Evolutionary conservation across 208 protist species (phyloP).

Genomic region (Trypanosoma theileri): DNA sequence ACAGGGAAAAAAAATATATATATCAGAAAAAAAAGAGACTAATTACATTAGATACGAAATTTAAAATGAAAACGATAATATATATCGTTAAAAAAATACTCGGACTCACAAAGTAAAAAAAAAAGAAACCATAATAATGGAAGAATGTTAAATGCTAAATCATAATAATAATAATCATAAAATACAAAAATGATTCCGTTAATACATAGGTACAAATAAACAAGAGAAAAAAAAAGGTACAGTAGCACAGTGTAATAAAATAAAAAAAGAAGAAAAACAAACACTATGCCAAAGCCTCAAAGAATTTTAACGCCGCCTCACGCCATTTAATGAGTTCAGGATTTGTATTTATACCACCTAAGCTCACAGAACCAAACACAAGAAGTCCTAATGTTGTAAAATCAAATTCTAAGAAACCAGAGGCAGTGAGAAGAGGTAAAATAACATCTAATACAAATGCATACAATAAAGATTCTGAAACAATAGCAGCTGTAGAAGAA

Average conservation of each 20-base stretch:
- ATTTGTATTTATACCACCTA: conserved; percentile 11
- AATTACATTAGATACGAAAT: neutral
- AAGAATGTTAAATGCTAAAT: conserved; percentile 3
- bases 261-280: conserved; percentile 20
- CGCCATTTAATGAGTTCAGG: conserved; percentile 42
- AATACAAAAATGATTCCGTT: too few species aligned
- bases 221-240: conserved; percentile 8
- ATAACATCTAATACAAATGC: conserved; percentile 66
- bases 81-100: neutral
- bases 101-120: conserved; percentile 9
- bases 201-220: neutral
- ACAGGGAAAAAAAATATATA: too few species aligned
- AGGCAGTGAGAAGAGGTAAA: conserved; percentile 45
- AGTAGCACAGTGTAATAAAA: neutral
- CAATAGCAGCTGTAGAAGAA: neutral
- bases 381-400: conserved; percentile 63
- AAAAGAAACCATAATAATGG: conserved; percentile 21
- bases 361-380: conserved; percentile 49
- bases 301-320: conserved; percentile 47
- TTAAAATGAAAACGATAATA: neutral
- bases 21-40: neutral
- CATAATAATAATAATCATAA: conserved; percentile 4
- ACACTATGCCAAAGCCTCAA: conserved; percentile 34
- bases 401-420: conserved; percentile 51
- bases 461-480: conserved; percentile 33